A percentile compares a stretch with the other conserved stretches of the same genome.
phyloP scores from a whole-genome alignment of 352 stramenopile species.

The Phytophthora fragariae region DNA sequence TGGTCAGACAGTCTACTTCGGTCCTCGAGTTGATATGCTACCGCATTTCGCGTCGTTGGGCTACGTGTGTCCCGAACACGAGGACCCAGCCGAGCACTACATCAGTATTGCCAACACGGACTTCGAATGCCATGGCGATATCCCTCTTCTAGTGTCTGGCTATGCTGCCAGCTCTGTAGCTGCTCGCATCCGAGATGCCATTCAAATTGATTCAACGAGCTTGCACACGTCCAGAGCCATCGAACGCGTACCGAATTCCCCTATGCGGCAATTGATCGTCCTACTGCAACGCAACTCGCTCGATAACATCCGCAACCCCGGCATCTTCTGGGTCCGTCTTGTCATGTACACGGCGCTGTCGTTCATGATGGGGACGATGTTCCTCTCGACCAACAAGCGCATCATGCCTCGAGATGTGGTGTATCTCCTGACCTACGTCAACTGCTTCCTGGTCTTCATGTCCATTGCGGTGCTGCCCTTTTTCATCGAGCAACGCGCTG shows the following conservation, averaged over 20 bases:
- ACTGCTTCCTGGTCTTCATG: constrained; percentile 93
- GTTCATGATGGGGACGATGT: constrained; percentile 81
- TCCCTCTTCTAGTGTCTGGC: constrained; percentile 21
- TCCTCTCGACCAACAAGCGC: constrained; percentile 41
- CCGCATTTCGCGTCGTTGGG: constrained; percentile 54
- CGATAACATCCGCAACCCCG: constrained; percentile 73
- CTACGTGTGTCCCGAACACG: constrained; percentile 63
- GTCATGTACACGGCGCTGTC: constrained; percentile 81
- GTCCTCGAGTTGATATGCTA: constrained; percentile 57
- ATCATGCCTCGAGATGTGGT: constrained; percentile 45
- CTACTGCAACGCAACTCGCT: constrained; percentile 61
- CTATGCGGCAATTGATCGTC: constrained; percentile 55
- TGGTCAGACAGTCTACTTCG: constrained; percentile 91
- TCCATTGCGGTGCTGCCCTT: constrained; percentile 85
- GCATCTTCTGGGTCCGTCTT: constrained; percentile 78
- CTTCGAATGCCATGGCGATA: constrained; percentile 43
- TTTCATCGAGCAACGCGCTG: constrained; percentile 85
- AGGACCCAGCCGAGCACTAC: constrained; percentile 73
- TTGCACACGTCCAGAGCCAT: constrained; percentile 28
- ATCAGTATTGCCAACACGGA: constrained; percentile 67
- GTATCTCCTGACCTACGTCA: constrained; percentile 85
- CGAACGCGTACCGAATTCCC: constrained; percentile 40
- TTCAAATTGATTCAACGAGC: constrained; percentile 12
- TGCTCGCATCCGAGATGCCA: constrained; percentile 6
- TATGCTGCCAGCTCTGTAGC: constrained; percentile 21